Evolutionary conservation across 2,329 filamentous ascomycete genomes (phyloP).

Genomic region (Nakataea oryzae): DNA sequence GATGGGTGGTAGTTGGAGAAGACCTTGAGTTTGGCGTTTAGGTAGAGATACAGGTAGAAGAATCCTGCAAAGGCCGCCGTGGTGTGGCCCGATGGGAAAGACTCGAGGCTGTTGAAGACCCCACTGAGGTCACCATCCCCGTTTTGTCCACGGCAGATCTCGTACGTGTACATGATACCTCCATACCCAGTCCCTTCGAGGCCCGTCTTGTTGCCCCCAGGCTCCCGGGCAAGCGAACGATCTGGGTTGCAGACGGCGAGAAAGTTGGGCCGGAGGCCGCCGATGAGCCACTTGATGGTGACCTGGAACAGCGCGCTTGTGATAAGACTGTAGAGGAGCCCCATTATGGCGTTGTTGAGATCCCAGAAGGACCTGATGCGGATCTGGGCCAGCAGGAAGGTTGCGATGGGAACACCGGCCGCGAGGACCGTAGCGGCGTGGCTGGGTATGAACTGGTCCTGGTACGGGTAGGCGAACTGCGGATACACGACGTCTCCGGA

Average conservation of each 20-base stretch:
- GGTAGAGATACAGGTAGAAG: slow-evolving; percentile 60
- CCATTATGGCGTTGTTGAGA: slow-evolving; percentile 59
- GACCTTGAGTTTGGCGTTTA: slow-evolving; percentile 71
- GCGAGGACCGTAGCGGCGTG: slow-evolving; percentile 59
- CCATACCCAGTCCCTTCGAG: slow-evolving; percentile 33
- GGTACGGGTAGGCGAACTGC: slow-evolving; percentile 59
- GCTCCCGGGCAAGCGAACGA: slow-evolving; percentile 27
- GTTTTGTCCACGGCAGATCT: slow-evolving; percentile 44
- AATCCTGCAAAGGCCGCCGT: slow-evolving; percentile 65
- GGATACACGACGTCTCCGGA: slow-evolving; percentile 60
- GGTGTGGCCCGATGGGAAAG: slow-evolving; percentile 64
- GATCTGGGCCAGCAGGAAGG: slow-evolving; percentile 57
- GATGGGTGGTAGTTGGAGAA: slow-evolving; percentile 62
- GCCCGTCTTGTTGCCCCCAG: slow-evolving; percentile 23
- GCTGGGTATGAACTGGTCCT: slow-evolving; percentile 61
- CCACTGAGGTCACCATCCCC: slow-evolving; percentile 20
- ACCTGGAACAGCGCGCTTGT: slow-evolving; percentile 64
- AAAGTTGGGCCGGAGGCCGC: slow-evolving; percentile 63
- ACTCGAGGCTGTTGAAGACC: slow-evolving; percentile 61
- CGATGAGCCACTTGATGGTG: slow-evolving; percentile 66
- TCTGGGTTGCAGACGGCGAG: slow-evolving; percentile 57
- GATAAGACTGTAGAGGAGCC: slow-evolving; percentile 60
- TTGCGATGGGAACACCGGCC: slow-evolving; percentile 48
- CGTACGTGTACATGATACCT: slow-evolving; percentile 56
- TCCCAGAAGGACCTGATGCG: slow-evolving; percentile 60